Conservation (phyloP, 2,329 filamentous ascomycete genomes). For the Ophiocordyceps robertsii region DNA sequence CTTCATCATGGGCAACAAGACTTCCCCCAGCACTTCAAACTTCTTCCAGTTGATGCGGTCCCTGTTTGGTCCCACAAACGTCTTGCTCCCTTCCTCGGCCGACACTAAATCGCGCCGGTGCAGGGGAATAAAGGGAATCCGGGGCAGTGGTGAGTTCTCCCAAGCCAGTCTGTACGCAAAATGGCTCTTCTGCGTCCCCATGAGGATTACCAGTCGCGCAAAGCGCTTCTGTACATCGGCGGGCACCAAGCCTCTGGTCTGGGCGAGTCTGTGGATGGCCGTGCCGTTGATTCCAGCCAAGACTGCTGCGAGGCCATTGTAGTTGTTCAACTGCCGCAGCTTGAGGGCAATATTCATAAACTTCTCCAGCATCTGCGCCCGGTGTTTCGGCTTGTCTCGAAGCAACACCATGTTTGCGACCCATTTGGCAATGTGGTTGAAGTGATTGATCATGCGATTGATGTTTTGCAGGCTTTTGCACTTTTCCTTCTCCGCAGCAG, state of each 20-base stretch:
- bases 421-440: conserved; percentile 75
- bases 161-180: conserved; percentile 94
- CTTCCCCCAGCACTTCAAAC: conserved; percentile 90
- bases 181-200: conserved; percentile 85
- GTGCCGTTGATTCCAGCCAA: conserved; percentile 85
- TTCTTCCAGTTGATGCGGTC: conserved; percentile 94
- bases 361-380: conserved; percentile 82
- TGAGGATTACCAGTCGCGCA: conserved; percentile 75
- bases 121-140: conserved; percentile 87
- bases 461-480: conserved; percentile 73
- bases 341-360: conserved; percentile 86
- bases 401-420: conserved; percentile 75
- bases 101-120: conserved; percentile 82
- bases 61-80: conserved; percentile 61
- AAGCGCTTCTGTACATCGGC: conserved; percentile 67
- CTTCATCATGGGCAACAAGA: conserved; percentile 79
- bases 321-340: conserved; percentile 86
- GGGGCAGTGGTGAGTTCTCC: conserved; percentile 83
- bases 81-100: conserved; percentile 83
- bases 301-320: conserved; percentile 89
- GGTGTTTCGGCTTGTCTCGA: conserved; percentile 90
- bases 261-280: conserved; percentile 67
- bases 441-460: conserved; percentile 87
- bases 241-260: conserved; percentile 66
- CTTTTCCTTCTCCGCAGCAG: conserved; percentile 55